phyloP scores from a whole-genome alignment of 2,329 filamentous ascomycete species.

The Colletotrichum tamarilloi region DNA sequence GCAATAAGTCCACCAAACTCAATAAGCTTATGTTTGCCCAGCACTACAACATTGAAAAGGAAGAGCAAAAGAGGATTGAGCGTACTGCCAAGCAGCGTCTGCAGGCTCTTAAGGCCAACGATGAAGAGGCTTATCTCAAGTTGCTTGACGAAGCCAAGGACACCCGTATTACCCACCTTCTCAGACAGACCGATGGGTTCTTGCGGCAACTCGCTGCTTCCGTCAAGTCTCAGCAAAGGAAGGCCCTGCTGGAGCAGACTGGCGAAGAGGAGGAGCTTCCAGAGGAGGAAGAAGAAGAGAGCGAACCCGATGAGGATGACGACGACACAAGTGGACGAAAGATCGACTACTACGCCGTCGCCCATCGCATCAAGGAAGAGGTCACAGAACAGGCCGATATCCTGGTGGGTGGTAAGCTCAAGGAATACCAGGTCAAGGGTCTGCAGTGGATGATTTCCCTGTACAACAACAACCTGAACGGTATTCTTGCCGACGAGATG shows the following conservation, averaged over 20 bases:
- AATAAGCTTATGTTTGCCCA: slow-evolving; percentile 89
- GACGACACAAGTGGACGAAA: slow-evolving; percentile 78
- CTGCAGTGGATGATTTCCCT: slow-evolving; percentile 99
- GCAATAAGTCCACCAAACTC: slow-evolving; percentile 83
- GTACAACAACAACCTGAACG: slow-evolving; percentile 99
- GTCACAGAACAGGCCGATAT: slow-evolving; percentile 85
- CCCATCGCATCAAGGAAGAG: slow-evolving; percentile 94
- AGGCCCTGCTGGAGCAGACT: slow-evolving; percentile 77
- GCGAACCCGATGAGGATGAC: slow-evolving; percentile 75
- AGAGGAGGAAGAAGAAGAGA: slow-evolving; percentile 74
- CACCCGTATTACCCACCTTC: slow-evolving; percentile 96
- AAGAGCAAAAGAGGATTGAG: slow-evolving; percentile 98
- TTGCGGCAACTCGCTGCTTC: slow-evolving; percentile 94
- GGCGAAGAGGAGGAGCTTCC: slow-evolving; percentile 66
- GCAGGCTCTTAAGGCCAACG: slow-evolving; percentile 97
- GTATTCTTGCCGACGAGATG: slow-evolving; percentile 99
- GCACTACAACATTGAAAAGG: slow-evolving; percentile 97
- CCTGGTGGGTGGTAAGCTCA: slow-evolving; percentile 90
- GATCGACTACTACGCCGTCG: slow-evolving; percentile 98
- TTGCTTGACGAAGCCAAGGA: slow-evolving; percentile 98
- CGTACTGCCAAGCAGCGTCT: slow-evolving; percentile 99
- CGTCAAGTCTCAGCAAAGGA: slow-evolving; percentile 92
- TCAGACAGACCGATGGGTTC: slow-evolving; percentile 98
- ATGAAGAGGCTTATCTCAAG: slow-evolving; percentile 98
- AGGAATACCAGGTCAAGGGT: slow-evolving; percentile 99